Percentiles rank a stretch among this genome's conserved stretches.
Conservation (phyloP, 2,329 filamentous ascomycete species). For the Scedosporium aurantiacum region DNA sequence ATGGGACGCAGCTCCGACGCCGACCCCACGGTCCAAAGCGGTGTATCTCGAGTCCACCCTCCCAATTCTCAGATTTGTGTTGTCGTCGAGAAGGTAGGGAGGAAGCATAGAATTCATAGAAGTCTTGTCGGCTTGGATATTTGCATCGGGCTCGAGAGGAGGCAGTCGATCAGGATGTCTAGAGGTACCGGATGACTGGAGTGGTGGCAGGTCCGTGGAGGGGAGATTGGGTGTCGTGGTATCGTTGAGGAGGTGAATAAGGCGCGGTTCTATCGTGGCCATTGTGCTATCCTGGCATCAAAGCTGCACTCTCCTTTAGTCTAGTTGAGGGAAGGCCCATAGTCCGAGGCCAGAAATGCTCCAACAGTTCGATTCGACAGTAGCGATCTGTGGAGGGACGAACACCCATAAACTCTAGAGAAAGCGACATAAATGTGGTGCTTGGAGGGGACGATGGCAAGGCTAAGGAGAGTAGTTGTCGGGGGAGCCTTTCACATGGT, state of each 20-base stretch:
- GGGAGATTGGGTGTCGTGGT: slow-evolving; percentile 35
- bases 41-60: slow-evolving; percentile 11
- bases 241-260: slow-evolving; percentile 55
- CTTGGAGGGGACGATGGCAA: neutral
- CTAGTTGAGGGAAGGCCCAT: neutral
- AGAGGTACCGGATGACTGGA: slow-evolving; percentile 29
- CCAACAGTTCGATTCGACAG: neutral
- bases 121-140: slow-evolving; percentile 15
- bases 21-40: slow-evolving; percentile 8
- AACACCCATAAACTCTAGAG: neutral
- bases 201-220: slow-evolving; percentile 42
- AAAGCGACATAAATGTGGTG: neutral
- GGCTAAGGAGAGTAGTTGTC: neutral
- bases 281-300: slow-evolving; percentile 28
- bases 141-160: slow-evolving; percentile 39
- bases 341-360: neutral
- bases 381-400: neutral
- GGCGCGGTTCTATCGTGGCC: slow-evolving; percentile 56
- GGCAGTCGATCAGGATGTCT: slow-evolving; percentile 34
- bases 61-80: neutral
- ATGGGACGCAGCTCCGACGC: slow-evolving; percentile 12
- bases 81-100: slow-evolving; percentile 1
- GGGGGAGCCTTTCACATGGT: neutral
- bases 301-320: slow-evolving; percentile 1
- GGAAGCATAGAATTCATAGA: neutral